phyloP scores from a whole-genome alignment of 371 early-diverging fungal genomes.

The Mucor sp. region DNA sequence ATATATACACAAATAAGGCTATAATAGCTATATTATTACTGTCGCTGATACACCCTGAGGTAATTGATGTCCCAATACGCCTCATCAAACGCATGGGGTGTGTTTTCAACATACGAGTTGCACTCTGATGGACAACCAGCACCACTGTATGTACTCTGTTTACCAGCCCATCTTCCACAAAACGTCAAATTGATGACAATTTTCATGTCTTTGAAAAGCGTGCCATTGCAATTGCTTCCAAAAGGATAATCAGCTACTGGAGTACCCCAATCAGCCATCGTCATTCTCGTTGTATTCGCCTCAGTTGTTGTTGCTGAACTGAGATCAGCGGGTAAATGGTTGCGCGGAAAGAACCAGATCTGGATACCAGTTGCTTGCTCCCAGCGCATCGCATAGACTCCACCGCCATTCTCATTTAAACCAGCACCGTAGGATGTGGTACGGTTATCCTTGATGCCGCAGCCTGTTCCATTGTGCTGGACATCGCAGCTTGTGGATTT shows the following conservation, averaged over 20 bases:
- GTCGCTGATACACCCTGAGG: constrained; percentile 12
- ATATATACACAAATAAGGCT: neutral
- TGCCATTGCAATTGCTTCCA: constrained; percentile 9
- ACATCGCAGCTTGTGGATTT: constrained; percentile 10
- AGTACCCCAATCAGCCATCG: constrained; percentile 30
- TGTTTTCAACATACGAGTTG: constrained; percentile 16
- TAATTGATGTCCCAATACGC: constrained; percentile 25
- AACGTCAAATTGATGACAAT: constrained; percentile 24
- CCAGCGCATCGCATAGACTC: constrained; percentile 42
- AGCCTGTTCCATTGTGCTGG: constrained; percentile 18
- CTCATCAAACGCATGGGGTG: constrained; percentile 12
- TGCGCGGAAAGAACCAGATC: constrained; percentile 35
- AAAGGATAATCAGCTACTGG: constrained; percentile 34
- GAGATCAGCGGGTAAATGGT: constrained; percentile 34
- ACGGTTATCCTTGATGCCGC: constrained; percentile 14
- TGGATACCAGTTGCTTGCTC: constrained; percentile 22
- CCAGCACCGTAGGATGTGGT: constrained; percentile 29
- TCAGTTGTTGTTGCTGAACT: neutral
- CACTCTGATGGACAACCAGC: constrained; percentile 24
- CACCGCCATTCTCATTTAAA: constrained; percentile 38
- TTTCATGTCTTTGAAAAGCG: constrained; percentile 6
- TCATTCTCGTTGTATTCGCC: constrained; percentile 4
- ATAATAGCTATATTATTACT: neutral
- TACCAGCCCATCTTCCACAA: constrained; percentile 27
- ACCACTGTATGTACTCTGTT: neutral